Evolutionary conservation across 2,329 filamentous ascomycete species (phyloP).

Genomic region (Aspergillus pseudonomiae): DNA sequence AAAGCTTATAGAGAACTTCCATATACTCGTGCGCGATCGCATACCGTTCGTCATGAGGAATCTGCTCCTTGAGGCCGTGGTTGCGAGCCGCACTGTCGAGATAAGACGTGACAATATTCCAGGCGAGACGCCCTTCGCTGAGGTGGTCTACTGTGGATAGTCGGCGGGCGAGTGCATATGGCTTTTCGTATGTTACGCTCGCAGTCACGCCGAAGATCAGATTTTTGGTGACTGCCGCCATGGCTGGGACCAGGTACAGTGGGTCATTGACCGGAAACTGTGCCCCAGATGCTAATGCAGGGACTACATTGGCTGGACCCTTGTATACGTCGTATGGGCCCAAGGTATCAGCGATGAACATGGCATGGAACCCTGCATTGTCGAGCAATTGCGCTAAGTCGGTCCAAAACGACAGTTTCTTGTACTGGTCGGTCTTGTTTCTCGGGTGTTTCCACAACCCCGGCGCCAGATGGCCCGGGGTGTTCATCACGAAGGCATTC

Average conservation of each 20-base stretch:
- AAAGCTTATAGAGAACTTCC: constrained; percentile 47
- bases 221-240: constrained; percentile 48
- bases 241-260: constrained; percentile 41
- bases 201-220: constrained; percentile 54
- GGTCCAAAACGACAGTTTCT: constrained; percentile 48
- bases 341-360: constrained; percentile 52
- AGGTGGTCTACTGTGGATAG: constrained; percentile 56
- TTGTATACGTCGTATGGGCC: constrained; percentile 48
- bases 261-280: constrained; percentile 43
- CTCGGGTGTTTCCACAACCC: constrained; percentile 36
- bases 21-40: constrained; percentile 49
- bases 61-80: constrained; percentile 40
- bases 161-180: constrained; percentile 54
- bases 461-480: constrained; percentile 44
- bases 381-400: constrained; percentile 48
- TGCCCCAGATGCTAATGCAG: constrained; percentile 25
- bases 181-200: constrained; percentile 55
- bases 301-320: constrained; percentile 17
- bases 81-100: constrained; percentile 47
- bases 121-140: constrained; percentile 51
- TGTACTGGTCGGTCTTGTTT: constrained; percentile 38
- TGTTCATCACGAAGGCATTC: constrained; percentile 49
- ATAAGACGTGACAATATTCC: constrained; percentile 54
- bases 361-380: constrained; percentile 48
- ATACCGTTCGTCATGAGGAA: constrained; percentile 52